Conservation (phyloP, 805 yeast genomes). For the Spathaspora sp. region DNA sequence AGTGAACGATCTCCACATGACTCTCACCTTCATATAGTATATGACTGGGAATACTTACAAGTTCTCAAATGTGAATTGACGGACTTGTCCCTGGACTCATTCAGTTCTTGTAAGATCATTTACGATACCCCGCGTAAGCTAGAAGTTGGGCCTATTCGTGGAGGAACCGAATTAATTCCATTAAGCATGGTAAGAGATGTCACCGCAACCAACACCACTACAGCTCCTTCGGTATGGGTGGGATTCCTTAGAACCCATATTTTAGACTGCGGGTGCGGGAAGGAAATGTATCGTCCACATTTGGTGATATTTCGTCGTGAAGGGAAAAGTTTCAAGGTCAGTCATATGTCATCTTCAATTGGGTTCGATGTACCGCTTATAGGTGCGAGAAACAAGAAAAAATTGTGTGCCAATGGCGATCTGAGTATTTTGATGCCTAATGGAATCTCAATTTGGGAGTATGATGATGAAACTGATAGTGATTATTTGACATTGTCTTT, state of each 20-base stretch:
- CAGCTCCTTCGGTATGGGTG: conserved; percentile 24
- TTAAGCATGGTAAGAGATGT: conserved; percentile 11
- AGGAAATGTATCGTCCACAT: conserved; percentile 34
- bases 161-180: conserved; percentile 32
- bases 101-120: conserved; percentile 3
- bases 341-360: conserved; percentile 28
- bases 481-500: conserved; percentile 30
- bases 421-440: conserved; percentile 33
- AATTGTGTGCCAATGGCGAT: conserved; percentile 21
- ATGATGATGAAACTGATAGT: conserved; percentile 1
- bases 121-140: conserved; percentile 4
- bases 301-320: conserved; percentile 24
- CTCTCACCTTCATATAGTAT: conserved; percentile 23
- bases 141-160: conserved; percentile 30
- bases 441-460: conserved; percentile 26
- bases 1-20: conserved; percentile 22
- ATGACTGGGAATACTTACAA: conserved; percentile 5
- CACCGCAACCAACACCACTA: conserved; percentile 9
- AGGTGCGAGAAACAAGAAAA: conserved; percentile 23
- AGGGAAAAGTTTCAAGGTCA: conserved; percentile 16
- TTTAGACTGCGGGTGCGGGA: conserved; percentile 34
- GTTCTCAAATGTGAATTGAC: conserved; percentile 18
- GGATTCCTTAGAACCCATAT: conserved; percentile 39
- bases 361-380: conserved; percentile 27
- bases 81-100: conserved; percentile 7